Evolutionary conservation across 768 basidiomycete genomes (phyloP).

Genomic region (Xerocomellus dryophilus): DNA sequence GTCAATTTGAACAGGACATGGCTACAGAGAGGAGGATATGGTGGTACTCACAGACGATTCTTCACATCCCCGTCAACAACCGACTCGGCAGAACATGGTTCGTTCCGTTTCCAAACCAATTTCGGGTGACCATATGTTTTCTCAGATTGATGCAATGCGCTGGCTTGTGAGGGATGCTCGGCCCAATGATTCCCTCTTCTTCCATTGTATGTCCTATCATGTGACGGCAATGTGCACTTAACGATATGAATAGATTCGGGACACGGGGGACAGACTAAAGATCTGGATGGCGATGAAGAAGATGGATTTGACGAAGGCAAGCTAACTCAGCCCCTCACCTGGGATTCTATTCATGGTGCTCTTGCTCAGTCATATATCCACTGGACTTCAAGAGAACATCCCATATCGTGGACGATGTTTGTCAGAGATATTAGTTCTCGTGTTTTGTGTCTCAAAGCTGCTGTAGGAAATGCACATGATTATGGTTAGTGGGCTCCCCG

Average conservation of each 20-base stretch:
- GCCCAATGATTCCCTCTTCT: conserved; percentile 84
- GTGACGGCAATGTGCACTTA: background rate
- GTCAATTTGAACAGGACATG: conserved; percentile 27
- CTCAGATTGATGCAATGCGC: conserved; percentile 72
- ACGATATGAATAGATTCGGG: conserved; percentile 63
- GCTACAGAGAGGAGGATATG: conserved; percentile 76
- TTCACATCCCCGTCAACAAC: conserved; percentile 54
- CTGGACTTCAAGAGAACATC: conserved; percentile 63
- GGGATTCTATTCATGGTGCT: background rate
- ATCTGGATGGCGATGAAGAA: conserved; percentile 76
- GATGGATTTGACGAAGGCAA: conserved; percentile 81
- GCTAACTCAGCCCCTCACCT: conserved; percentile 7
- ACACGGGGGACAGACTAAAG: conserved; percentile 89
- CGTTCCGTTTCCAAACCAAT: conserved; percentile 19
- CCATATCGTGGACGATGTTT: conserved; percentile 87
- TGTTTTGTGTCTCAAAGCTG: conserved; percentile 1
- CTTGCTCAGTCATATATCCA: conserved; percentile 75
- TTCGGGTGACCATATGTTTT: background rate
- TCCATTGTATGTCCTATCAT: conserved; percentile 62
- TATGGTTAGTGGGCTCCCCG: conserved; percentile 76
- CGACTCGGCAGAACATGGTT: conserved; percentile 82
- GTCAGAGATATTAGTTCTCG: conserved; percentile 22
- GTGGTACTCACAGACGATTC: conserved; percentile 83
- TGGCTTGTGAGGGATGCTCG: conserved; percentile 85
- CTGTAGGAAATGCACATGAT: conserved; percentile 67